Percentiles rank a stretch among this genome's conserved stretches.
phyloP scores from a whole-genome alignment of 2,329 filamentous ascomycete genomes.

The Penicillium hordei region DNA sequence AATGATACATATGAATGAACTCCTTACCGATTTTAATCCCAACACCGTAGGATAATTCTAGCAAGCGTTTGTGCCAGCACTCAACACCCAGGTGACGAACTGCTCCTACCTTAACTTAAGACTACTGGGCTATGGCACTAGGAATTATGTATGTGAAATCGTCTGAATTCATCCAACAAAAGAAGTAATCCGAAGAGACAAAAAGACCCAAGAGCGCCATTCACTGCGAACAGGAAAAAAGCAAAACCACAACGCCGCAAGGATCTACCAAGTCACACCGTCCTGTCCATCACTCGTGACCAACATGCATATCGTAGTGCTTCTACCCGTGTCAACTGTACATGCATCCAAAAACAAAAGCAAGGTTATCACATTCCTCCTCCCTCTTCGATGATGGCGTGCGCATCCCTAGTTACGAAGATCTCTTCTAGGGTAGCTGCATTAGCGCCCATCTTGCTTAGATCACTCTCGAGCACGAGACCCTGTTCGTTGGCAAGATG shows the following conservation, averaged over 20 bases:
- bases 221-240: conserved; percentile 21
- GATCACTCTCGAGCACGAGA: conserved; percentile 67
- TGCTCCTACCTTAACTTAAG: not conserved
- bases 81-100: not conserved
- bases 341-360: conserved; percentile 14
- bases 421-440: conserved; percentile 46
- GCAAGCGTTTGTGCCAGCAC: not conserved
- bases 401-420: conserved; percentile 41
- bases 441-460: conserved; percentile 26
- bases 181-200: conserved; percentile 1
- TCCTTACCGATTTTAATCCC: not conserved
- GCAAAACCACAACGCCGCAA: conserved; percentile 20
- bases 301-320: conserved; percentile 12
- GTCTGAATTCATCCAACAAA: conserved; percentile 4
- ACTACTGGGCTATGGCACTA: not conserved
- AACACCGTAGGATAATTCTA: not conserved
- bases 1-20: not conserved
- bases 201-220: conserved; percentile 14
- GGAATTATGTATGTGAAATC: not conserved
- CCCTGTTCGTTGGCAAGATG: conserved; percentile 94
- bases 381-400: conserved; percentile 42
- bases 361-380: conserved; percentile 23
- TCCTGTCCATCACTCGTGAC: conserved; percentile 24
- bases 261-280: conserved; percentile 15
- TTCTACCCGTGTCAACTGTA: conserved; percentile 19